Percentiles rank a stretch among this genome's conserved stretches.
Conservation (phyloP, 176 grass and related monocot genomes). For the Eleusine indica region DNA sequence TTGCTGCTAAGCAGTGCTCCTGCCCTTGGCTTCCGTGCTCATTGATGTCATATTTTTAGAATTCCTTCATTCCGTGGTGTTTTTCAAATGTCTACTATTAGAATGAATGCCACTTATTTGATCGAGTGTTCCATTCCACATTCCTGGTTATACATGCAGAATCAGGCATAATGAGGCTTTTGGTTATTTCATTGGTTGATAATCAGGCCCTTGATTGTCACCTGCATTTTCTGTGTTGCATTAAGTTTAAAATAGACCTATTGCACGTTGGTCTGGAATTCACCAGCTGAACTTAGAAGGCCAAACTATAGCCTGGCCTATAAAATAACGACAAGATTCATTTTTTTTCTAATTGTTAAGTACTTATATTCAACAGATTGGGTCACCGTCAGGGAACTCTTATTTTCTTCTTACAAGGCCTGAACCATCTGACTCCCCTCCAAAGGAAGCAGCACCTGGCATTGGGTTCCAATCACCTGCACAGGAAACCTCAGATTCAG, state of each 20-base stretch:
- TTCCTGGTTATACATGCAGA: neutral
- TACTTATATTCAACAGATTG: slow-evolving; percentile 46
- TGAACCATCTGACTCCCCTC: slow-evolving; percentile 60
- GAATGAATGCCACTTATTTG: neutral
- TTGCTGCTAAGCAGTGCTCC: no score
- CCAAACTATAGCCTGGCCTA: neutral
- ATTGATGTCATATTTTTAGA: neutral
- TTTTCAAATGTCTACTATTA: neutral
- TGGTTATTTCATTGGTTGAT: neutral
- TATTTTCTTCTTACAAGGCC: slow-evolving; percentile 74
- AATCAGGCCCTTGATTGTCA: neutral
- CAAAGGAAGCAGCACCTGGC: slow-evolving; percentile 54
- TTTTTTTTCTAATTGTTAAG: slow-evolving; percentile 16
- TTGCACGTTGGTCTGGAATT: slow-evolving; percentile 13
- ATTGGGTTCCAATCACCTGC: slow-evolving; percentile 32
- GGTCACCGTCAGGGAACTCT: slow-evolving; percentile 55
- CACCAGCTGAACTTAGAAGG: slow-evolving; percentile 1
- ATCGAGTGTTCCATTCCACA: neutral
- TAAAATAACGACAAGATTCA: neutral
- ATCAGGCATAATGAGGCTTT: neutral
- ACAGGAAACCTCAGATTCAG: slow-evolving; percentile 40
- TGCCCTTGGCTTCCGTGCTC: no score
- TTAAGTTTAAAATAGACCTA: neutral
- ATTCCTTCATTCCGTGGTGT: neutral
- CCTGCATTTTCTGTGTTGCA: neutral